These are phyloP conservation scores for Thinopyrum elongatum DNA, from an alignment of 176 grass and related monocot species.

Conservation along the genomic window DNA sequence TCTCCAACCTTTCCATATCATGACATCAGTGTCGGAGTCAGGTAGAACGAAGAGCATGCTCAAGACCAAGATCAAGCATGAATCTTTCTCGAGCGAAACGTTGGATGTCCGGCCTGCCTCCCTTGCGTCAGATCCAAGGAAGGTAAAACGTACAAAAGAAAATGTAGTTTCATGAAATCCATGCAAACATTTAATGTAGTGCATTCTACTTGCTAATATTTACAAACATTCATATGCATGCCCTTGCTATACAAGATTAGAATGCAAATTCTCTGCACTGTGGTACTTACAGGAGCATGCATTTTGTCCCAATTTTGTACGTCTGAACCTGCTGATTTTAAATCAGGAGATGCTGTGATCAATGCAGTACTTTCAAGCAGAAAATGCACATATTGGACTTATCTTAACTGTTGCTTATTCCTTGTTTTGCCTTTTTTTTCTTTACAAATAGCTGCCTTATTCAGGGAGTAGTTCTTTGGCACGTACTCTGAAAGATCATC, in stretches of 20 bases:
- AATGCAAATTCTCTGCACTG: neutral
- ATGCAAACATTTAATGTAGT: neutral
- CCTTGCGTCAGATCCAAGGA: constrained; percentile 39
- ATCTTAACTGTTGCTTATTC: constrained; percentile 11
- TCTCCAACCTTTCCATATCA: constrained; percentile 80
- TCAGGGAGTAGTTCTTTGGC: constrained; percentile 55
- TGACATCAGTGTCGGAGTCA: constrained; percentile 55
- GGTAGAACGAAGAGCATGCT: constrained; percentile 44
- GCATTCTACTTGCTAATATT: neutral
- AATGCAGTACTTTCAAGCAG: neutral
- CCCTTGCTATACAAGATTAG: neutral
- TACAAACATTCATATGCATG: neutral
- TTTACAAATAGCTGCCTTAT: constrained; percentile 64
- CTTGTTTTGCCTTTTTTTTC: constrained; percentile 25
- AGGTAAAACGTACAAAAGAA: constrained; percentile 35
- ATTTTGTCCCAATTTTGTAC: neutral
- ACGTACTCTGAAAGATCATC: constrained; percentile 87
- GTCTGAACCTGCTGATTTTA: neutral
- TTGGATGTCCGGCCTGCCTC: constrained; percentile 34
- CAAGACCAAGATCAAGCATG: constrained; percentile 62
- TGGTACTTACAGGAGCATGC: neutral
- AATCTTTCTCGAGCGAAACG: constrained; percentile 46
- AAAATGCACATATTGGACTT: constrained; percentile 1
- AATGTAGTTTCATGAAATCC: neutral
- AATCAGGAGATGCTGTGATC: neutral